Conservation (phyloP, 2,329 filamentous ascomycete species). For the Elsinoe batatas region DNA sequence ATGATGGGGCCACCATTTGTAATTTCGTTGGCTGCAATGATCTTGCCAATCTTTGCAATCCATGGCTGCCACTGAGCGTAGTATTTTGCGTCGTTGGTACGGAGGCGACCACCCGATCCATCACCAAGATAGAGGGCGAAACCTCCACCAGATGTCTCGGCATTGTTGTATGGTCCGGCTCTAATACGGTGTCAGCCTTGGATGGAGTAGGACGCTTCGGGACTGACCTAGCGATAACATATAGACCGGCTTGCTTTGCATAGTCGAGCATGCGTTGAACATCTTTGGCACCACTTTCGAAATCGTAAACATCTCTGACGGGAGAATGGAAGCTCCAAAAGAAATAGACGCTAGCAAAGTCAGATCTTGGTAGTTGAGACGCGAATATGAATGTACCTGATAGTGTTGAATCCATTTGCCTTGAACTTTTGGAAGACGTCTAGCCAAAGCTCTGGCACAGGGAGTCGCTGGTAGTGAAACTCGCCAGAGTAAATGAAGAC, state of each 20-base stretch:
- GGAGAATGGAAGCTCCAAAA: conserved; percentile 23
- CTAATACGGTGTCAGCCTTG: conserved; percentile 22
- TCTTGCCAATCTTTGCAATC: conserved; percentile 34
- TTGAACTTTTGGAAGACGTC: conserved; percentile 45
- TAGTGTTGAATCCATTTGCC: conserved; percentile 40
- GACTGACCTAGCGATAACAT: conserved; percentile 36
- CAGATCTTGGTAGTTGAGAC: background rate
- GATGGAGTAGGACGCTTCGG: background rate
- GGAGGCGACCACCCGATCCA: conserved; percentile 45
- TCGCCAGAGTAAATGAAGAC: conserved; percentile 46
- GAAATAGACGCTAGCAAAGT: conserved; percentile 20
- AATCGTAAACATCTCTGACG: conserved; percentile 31
- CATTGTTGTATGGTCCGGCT: conserved; percentile 54
- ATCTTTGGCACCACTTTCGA: conserved; percentile 44
- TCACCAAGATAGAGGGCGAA: conserved; percentile 53
- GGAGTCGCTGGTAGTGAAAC: conserved; percentile 45
- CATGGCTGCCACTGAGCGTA: conserved; percentile 45
- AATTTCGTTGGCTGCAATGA: conserved; percentile 46
- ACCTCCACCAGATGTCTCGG: conserved; percentile 51
- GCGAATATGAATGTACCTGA: conserved; percentile 18
- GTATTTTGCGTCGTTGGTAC: conserved; percentile 42
- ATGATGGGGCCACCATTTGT: conserved; percentile 49
- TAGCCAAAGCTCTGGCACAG: conserved; percentile 42
- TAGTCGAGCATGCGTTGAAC: conserved; percentile 44
- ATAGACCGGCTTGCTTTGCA: conserved; percentile 45